Evolutionary conservation across 192 early-diverging fungal genomes (phyloP).

Genomic region (Gonapodya sp.): DNA sequence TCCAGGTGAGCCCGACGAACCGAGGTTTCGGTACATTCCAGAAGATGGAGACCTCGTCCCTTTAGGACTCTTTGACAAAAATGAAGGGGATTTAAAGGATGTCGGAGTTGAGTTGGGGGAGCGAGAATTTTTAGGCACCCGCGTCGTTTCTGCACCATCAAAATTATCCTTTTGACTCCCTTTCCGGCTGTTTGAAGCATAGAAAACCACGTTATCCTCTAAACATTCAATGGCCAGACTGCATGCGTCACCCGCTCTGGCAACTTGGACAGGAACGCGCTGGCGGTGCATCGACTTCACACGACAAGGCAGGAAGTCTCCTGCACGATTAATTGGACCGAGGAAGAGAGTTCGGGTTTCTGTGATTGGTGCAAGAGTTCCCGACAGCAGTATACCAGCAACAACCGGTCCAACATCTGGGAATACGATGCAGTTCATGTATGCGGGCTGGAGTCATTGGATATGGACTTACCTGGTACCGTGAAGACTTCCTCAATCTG

Average conservation of each 20-base stretch:
- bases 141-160: background rate
- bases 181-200: background rate
- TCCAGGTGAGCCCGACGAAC: background rate
- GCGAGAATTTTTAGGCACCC: background rate
- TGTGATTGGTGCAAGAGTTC: background rate
- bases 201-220: background rate
- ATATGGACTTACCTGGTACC: slow-evolving; percentile 40
- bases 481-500: slow-evolving; percentile 76
- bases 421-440: background rate
- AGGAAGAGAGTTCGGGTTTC: background rate
- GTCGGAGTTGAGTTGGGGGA: too few species aligned
- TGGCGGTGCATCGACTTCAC: background rate
- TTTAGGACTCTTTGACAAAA: background rate
- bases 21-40: background rate
- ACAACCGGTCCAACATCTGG: slow-evolving; percentile 5
- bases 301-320: background rate
- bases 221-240: background rate
- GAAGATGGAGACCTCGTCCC: background rate
- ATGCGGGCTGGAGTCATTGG: background rate
- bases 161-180: background rate
- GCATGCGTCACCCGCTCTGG: background rate
- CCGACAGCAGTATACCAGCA: background rate
- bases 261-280: background rate
- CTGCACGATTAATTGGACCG: background rate
- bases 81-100: background rate